Base-by-base conservation (phyloP, 179 eudicot species). In the Drosera spatulata region DNA sequence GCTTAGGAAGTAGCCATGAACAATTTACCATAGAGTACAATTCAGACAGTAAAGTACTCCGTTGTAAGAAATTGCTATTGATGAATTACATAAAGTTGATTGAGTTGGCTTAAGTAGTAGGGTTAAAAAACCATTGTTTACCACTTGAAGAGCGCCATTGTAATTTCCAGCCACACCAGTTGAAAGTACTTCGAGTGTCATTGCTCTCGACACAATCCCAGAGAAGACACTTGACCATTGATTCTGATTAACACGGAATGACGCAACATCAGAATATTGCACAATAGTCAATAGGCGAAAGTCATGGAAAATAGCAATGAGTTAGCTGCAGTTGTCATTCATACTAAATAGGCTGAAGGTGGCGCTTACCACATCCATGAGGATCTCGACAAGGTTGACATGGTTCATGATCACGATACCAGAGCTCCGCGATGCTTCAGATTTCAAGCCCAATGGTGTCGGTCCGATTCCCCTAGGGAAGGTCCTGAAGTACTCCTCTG, bases 121-220 rank as follows among this genome's bases (percentile, higher is more conserved):
- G 33, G 33, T 22, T 0, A 22, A 22, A 22, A 22, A 22, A 22
- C 1, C 33, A 22, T 22, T 22, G 33, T 22, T 22, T 22, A 22
- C 33, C 84, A 82, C 87, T 82, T 82, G 87, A n/a, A 82, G 56
- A 48, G 87, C 87, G 62, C 87, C 87, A 66, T 82, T 77, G 65
- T 82, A 79, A 59, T 79, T 82, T 42, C 87, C 87, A 7, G 87
- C 87, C 5, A 82, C 84, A 54, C 87, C 87, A 3, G 84, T 79
- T 58, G 87, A 82, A 44, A 82, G 68, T 7, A 82, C 82, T 47
- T 79, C 87, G 51, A 77, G 43, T 41, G 80, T 77, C 69, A 73
- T 46, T 38, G 87, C 87, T 68, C 82, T 82, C 53, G 87, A 79
- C 40, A 82, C 82, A 48, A 82, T 66, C 7, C 87, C 75, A 7